Conservation (phyloP, 441 rosid genomes). For the Arabidopsis hybrid region DNA sequence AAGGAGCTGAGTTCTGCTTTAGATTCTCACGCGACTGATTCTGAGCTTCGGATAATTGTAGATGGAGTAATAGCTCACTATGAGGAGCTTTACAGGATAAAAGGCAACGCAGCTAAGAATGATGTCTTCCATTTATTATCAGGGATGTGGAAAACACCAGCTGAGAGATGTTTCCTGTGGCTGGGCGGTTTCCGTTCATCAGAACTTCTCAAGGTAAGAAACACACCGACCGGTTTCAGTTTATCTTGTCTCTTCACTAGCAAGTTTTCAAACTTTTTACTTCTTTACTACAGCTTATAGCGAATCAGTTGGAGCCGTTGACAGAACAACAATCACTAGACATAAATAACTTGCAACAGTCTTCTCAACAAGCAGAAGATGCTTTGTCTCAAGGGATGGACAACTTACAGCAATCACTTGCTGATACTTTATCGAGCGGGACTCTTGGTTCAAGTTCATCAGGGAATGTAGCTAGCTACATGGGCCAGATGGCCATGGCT, state of each 20-base stretch:
- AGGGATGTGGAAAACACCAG: constrained; percentile 99
- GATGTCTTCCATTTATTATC: constrained; percentile 97
- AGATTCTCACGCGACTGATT: constrained; percentile 87
- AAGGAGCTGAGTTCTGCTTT: constrained; percentile 94
- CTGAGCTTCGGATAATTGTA: constrained; percentile 89
- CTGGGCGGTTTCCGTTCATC: constrained; percentile 99
- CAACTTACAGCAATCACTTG: constrained; percentile 87
- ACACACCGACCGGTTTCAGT: not conserved
- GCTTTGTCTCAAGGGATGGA: constrained; percentile 99
- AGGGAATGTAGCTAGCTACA: constrained; percentile 94
- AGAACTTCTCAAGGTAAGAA: constrained; percentile 74
- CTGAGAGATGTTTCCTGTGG: constrained; percentile 99
- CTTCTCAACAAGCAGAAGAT: constrained; percentile 98
- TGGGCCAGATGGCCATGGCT: constrained; percentile 99
- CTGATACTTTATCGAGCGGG: constrained; percentile 90
- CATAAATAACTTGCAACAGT: constrained; percentile 82
- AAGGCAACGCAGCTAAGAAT: constrained; percentile 90
- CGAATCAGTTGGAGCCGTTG: constrained; percentile 86
- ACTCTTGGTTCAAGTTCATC: constrained; percentile 87
- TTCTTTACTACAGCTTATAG: constrained; percentile 68
- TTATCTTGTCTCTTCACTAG: not conserved
- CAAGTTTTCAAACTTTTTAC: not conserved
- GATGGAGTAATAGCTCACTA: constrained; percentile 85
- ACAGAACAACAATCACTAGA: constrained; percentile 89
- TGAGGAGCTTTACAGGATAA: constrained; percentile 92